Conservation (phyloP, 1,284 basidiomycete genomes). For the Chalciporus sp. region DNA sequence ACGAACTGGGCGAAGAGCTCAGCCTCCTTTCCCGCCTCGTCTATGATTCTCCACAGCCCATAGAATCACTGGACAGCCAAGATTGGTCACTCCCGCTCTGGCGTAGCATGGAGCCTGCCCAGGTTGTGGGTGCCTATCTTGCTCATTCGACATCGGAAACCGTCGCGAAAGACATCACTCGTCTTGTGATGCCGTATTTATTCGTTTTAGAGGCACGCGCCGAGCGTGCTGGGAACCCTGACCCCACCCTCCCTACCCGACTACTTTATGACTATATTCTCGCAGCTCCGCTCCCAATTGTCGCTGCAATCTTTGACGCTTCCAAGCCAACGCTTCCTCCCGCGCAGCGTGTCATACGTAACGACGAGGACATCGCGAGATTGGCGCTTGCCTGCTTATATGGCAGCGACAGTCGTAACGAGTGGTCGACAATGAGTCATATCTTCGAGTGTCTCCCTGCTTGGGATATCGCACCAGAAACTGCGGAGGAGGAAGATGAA, state of each 20-base stretch:
- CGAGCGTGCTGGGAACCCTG: constrained; percentile 75
- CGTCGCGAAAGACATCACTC: constrained; percentile 71
- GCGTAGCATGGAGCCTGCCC: constrained; percentile 64
- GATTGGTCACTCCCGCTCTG: constrained; percentile 79
- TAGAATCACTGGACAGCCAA: constrained; percentile 40
- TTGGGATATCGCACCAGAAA: constrained; percentile 68
- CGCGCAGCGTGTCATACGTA: constrained; percentile 72
- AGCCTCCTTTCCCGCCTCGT: constrained; percentile 82
- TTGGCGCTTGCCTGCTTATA: constrained; percentile 90
- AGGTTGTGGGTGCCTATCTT: constrained; percentile 77
- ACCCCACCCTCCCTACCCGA: constrained; percentile 60
- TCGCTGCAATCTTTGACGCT: constrained; percentile 80
- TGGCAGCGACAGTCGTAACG: constrained; percentile 68
- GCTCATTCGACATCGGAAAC: constrained; percentile 64
- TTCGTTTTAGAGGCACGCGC: constrained; percentile 86
- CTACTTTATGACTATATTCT: constrained; percentile 81
- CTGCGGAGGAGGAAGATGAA: constrained; percentile 67
- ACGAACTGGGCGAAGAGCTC: constrained; percentile 87
- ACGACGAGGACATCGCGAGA: constrained; percentile 82
- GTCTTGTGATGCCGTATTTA: constrained; percentile 86
- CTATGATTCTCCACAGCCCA: constrained; percentile 69
- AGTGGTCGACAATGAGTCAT: constrained; percentile 83
- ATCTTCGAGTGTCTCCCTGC: constrained; percentile 95
- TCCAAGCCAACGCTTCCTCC: constrained; percentile 84
- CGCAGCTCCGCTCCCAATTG: constrained; percentile 62